phyloP scores from a whole-genome alignment of 805 yeast species.

The Torulaspora indica region DNA sequence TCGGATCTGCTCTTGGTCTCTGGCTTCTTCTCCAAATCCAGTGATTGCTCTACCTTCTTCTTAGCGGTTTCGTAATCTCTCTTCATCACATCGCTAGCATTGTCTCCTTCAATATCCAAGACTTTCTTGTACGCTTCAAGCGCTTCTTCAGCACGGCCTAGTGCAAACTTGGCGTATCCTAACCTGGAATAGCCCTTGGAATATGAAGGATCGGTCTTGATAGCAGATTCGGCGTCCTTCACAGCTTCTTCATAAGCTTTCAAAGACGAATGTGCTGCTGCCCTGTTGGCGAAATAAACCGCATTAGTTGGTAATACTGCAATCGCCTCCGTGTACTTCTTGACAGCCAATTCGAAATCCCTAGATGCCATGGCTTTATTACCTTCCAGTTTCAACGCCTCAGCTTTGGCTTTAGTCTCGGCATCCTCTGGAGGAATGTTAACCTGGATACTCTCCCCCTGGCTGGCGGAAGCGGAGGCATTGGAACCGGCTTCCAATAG shows the following conservation, averaged over 20 bases:
- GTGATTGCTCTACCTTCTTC: slow-evolving; percentile 74
- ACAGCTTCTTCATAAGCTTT: slow-evolving; percentile 73
- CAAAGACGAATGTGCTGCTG: slow-evolving; percentile 88
- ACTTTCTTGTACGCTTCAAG: slow-evolving; percentile 88
- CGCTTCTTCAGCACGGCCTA: slow-evolving; percentile 86
- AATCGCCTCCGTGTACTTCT: slow-evolving; percentile 77
- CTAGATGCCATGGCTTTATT: slow-evolving; percentile 80
- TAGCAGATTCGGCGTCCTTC: slow-evolving; percentile 78
- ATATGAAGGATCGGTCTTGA: slow-evolving; percentile 69
- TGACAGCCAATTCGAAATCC: slow-evolving; percentile 66
- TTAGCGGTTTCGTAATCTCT: slow-evolving; percentile 93
- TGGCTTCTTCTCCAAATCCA: slow-evolving; percentile 38
- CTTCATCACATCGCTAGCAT: slow-evolving; percentile 82
- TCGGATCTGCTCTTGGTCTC: slow-evolving; percentile 29
- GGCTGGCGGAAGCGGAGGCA: slow-evolving; percentile 19
- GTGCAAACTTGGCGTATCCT: slow-evolving; percentile 91
- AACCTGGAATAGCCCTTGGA: slow-evolving; percentile 93
- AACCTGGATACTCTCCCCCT: slow-evolving; percentile 37
- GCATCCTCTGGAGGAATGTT: slow-evolving; percentile 42
- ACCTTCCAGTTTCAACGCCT: slow-evolving; percentile 77
- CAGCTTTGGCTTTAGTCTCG: slow-evolving; percentile 71
- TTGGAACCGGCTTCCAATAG: slow-evolving; percentile 37
- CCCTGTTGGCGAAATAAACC: slow-evolving; percentile 87
- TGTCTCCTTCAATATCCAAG: slow-evolving; percentile 78
- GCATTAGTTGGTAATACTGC: slow-evolving; percentile 65